Conservation (phyloP, 345 rosid genomes). For the Aurinia saxatilis region DNA sequence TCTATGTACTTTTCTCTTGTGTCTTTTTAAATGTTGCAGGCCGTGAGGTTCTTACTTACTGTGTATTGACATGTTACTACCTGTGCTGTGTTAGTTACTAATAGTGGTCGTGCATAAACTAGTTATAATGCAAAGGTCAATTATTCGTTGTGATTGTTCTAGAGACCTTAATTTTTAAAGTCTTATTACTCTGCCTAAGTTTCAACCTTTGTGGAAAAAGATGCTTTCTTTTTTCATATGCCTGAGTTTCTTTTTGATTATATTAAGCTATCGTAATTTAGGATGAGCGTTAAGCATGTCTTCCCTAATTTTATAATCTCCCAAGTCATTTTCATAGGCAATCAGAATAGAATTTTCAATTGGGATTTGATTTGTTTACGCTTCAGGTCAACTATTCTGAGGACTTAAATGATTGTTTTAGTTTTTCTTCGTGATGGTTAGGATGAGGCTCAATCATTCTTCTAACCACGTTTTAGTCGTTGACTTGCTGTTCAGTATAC, state of each 20-base stretch:
- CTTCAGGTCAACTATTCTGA: conserved; percentile 8
- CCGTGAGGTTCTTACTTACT: not conserved
- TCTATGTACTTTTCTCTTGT: not conserved
- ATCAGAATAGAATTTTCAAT: not conserved
- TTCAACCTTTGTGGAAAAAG: not conserved
- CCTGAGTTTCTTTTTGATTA: not conserved
- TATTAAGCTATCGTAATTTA: not conserved
- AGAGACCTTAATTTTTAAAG: not conserved
- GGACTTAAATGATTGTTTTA: not conserved
- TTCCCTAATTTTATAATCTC: conserved; percentile 8
- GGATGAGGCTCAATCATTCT: conserved; percentile 1
- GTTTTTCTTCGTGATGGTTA: not conserved
- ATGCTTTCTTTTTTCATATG: not conserved
- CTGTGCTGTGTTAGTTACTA: too few species aligned
- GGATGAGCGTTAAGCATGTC: conserved; percentile 7
- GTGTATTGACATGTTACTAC: conserved; percentile 4
- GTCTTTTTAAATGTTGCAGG: not conserved
- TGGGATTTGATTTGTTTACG: conserved; percentile 7
- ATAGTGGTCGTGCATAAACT: not conserved
- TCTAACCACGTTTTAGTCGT: conserved; percentile 1
- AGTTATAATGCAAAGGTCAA: not conserved
- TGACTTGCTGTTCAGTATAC: conserved; percentile 12
- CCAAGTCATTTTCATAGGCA: not conserved
- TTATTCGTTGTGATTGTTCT: not conserved
- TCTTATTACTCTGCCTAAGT: not conserved